A percentile compares a stretch with the other conserved stretches of the same genome.
Conservation (phyloP, 352 stramenopile species). For the Globisporangium spinosum region DNA sequence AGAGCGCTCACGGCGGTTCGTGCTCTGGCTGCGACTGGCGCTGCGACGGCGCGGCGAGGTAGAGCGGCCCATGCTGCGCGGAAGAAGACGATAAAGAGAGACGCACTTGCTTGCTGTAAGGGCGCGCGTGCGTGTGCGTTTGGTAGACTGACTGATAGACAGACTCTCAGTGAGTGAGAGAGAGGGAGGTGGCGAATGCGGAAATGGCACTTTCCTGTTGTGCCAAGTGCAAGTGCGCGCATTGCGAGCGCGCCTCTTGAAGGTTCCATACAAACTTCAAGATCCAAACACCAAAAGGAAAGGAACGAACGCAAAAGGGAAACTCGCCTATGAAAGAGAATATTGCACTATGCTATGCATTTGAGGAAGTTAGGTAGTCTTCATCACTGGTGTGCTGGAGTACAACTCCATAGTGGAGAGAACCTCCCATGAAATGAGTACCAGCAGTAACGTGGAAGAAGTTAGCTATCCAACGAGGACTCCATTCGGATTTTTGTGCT, state of each 20-base stretch:
- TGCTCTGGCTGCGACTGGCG: slow-evolving; percentile 24
- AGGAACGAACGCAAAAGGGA: background rate
- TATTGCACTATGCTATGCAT: background rate
- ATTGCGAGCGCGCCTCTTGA: background rate
- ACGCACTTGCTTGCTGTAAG: background rate
- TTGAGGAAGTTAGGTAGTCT: no score
- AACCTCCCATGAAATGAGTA: no score
- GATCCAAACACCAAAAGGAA: background rate
- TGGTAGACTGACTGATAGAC: no score
- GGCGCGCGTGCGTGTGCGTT: background rate
- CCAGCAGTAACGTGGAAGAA: no score
- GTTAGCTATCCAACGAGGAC: no score
- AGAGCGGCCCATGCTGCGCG: slow-evolving; percentile 36
- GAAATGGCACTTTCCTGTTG: slow-evolving; percentile 10
- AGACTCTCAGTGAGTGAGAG: background rate
- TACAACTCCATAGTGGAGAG: no score
- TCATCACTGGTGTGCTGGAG: no score
- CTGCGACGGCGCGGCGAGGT: slow-evolving; percentile 46
- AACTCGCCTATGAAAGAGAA: background rate
- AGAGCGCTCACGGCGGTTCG: slow-evolving; percentile 28
- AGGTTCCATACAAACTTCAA: slow-evolving; percentile 8
- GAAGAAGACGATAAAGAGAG: background rate
- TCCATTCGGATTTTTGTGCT: no score
- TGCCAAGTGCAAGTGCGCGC: background rate
- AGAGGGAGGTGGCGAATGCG: slow-evolving; percentile 2